These are phyloP conservation scores for Paecilomyces sp. DNA, from an alignment of 2,329 filamentous ascomycete genomes.

Conservation along the genomic window DNA sequence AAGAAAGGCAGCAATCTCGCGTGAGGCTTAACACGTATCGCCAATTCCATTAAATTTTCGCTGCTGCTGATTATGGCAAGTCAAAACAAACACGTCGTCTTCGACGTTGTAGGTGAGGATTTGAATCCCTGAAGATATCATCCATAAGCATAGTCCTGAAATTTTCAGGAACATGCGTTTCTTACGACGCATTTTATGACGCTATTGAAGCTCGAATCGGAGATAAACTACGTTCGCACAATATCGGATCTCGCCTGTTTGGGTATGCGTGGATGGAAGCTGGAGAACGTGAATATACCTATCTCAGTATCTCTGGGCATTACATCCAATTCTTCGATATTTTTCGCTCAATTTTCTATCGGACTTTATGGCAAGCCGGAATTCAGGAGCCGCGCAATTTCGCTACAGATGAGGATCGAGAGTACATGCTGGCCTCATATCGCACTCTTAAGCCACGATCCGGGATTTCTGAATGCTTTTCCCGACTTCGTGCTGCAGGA, in stretches of 20 bases:
- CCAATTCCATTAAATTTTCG: neutral
- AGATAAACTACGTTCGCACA: conserved; percentile 23
- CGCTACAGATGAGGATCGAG: conserved; percentile 32
- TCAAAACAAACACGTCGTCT: neutral
- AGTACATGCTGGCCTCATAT: conserved; percentile 30
- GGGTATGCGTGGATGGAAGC: conserved; percentile 37
- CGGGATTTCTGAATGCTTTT: conserved; percentile 30
- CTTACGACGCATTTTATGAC: conserved; percentile 32
- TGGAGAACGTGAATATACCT: conserved; percentile 40
- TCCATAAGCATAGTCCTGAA: neutral
- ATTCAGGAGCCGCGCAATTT: conserved; percentile 30
- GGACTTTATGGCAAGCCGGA: conserved; percentile 34
- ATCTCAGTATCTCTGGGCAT: conserved; percentile 32
- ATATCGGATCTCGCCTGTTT: conserved; percentile 30
- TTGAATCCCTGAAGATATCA: neutral
- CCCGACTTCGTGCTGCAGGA: conserved; percentile 23
- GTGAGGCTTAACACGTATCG: neutral
- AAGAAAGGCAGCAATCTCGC: neutral
- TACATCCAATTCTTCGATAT: conserved; percentile 34
- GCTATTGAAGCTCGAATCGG: conserved; percentile 33
- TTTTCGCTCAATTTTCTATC: conserved; percentile 36
- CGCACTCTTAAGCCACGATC: conserved; percentile 21
- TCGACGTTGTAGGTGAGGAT: neutral
- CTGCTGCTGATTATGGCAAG: neutral
- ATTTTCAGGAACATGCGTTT: conserved; percentile 31